Conservation (phyloP, 2,329 filamentous ascomycete genomes). For the Colletotrichum musicola region DNA sequence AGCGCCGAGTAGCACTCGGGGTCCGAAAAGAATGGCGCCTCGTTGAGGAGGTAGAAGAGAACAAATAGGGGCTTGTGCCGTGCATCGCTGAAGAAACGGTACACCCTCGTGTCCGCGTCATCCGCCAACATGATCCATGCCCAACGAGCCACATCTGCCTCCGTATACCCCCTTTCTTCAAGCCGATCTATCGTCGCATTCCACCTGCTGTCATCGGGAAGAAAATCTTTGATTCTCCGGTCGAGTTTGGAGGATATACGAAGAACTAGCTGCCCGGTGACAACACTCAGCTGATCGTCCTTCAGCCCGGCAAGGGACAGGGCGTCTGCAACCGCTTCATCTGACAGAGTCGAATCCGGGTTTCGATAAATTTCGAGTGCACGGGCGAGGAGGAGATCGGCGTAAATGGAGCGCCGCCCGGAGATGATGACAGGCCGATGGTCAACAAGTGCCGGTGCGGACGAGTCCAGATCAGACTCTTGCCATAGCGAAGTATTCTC, state of each 20-base stretch:
- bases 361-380: slow-evolving; percentile 15
- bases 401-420: slow-evolving; percentile 3
- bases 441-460: too few species aligned
- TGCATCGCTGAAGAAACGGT: slow-evolving; percentile 10
- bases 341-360: neutral
- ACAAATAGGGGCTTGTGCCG: slow-evolving; percentile 35
- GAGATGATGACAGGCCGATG: neutral
- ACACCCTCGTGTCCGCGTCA: slow-evolving; percentile 26
- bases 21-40: neutral
- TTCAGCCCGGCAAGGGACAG: slow-evolving; percentile 1
- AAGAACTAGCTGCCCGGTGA: slow-evolving; percentile 36
- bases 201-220: slow-evolving; percentile 18
- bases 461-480: too few species aligned
- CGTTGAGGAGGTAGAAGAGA: slow-evolving; percentile 28
- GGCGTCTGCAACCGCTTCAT: neutral
- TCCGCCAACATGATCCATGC: slow-evolving; percentile 16
- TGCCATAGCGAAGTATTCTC: neutral
- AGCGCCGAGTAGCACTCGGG: slow-evolving; percentile 24
- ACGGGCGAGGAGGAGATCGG: slow-evolving; percentile 5
- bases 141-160: slow-evolving; percentile 27
- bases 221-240: neutral
- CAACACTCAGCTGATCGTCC: neutral
- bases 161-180: neutral
- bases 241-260: slow-evolving; percentile 8
- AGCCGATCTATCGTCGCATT: neutral